Conservation (phyloP, 1,139 yeast species). For the Spathaspora sp. region DNA sequence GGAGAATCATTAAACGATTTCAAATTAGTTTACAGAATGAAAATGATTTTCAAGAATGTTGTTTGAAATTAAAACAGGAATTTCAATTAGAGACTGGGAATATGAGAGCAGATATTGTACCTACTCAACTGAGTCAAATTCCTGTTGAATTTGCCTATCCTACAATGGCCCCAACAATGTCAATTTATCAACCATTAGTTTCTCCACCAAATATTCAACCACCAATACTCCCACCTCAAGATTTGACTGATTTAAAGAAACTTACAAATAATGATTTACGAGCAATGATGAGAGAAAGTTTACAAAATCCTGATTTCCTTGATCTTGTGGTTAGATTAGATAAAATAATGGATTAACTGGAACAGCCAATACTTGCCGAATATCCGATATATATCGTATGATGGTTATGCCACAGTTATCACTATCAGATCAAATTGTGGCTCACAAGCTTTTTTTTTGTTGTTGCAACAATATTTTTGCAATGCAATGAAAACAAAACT, state of each 20-base stretch:
- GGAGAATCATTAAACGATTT: slow-evolving; percentile 19
- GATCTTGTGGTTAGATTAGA: slow-evolving; percentile 12
- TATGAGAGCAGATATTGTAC: slow-evolving; percentile 1
- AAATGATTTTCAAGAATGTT: slow-evolving; percentile 14
- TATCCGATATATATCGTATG: background rate
- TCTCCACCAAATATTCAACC: slow-evolving; percentile 1
- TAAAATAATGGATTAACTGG: slow-evolving; percentile 6
- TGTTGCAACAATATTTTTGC: background rate
- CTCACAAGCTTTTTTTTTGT: background rate
- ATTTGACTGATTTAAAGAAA: slow-evolving; percentile 11
- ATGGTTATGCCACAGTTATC: background rate
- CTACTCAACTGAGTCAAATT: background rate
- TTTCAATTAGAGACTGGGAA: slow-evolving; percentile 4
- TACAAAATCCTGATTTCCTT: slow-evolving; percentile 11
- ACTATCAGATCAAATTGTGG: background rate
- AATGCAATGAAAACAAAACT: background rate
- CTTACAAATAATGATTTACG: slow-evolving; percentile 15
- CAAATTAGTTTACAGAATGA: slow-evolving; percentile 19
- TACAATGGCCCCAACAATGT: background rate
- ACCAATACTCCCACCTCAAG: slow-evolving; percentile 3
- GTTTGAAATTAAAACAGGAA: slow-evolving; percentile 5
- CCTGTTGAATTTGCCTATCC: slow-evolving; percentile 1
- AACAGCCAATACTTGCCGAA: too few relatives aligned
- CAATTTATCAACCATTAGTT: slow-evolving; percentile 1
- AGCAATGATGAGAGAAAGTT: slow-evolving; percentile 11